Percentiles rank a stretch among this genome's conserved stretches.
Conservation (phyloP, 805 yeast genomes). For the Huiozyma naganishii region DNA sequence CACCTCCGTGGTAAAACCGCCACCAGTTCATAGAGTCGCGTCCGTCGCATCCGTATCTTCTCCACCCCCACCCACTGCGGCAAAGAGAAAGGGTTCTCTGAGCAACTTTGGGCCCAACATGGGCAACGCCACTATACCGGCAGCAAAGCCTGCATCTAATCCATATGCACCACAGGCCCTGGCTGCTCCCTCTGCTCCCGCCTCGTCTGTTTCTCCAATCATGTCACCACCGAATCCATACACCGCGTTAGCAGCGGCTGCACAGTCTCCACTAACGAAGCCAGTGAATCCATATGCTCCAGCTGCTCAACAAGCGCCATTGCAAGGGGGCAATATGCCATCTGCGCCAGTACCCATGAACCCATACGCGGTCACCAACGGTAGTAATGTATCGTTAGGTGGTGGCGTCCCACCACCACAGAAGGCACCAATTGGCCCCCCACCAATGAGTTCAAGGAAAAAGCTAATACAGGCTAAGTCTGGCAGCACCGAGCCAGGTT, state of each 20-base stretch:
- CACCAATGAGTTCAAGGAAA: slow-evolving; percentile 16
- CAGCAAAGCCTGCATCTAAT: slow-evolving; percentile 20
- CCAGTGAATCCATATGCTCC: slow-evolving; percentile 4
- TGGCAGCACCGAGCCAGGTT: slow-evolving; percentile 20
- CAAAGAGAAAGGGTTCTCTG: neutral
- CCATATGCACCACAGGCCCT: slow-evolving; percentile 30
- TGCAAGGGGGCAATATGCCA: slow-evolving; percentile 6
- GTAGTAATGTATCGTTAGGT: too few species aligned
- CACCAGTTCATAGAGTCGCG: slow-evolving; percentile 20
- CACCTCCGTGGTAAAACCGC: slow-evolving; percentile 4
- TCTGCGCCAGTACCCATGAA: slow-evolving; percentile 21
- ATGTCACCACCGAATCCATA: neutral
- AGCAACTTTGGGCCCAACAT: neutral
- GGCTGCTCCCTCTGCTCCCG: slow-evolving; percentile 7
- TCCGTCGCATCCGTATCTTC: slow-evolving; percentile 14
- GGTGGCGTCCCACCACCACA: slow-evolving; percentile 8
- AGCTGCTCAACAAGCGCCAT: slow-evolving; percentile 12
- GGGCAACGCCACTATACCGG: slow-evolving; percentile 3
- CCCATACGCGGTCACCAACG: slow-evolving; percentile 29
- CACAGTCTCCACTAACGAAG: neutral
- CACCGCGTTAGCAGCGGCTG: neutral
- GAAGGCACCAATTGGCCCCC: slow-evolving; percentile 6
- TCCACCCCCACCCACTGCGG: slow-evolving; percentile 15
- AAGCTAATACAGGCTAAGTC: slow-evolving; percentile 21
- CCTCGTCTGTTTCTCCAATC: slow-evolving; percentile 4